Evolutionary conservation across 2,329 filamentous ascomycete genomes (phyloP), one percentile per base, ranked within the genome.

Genomic region (Acarospora socialis): DNA sequence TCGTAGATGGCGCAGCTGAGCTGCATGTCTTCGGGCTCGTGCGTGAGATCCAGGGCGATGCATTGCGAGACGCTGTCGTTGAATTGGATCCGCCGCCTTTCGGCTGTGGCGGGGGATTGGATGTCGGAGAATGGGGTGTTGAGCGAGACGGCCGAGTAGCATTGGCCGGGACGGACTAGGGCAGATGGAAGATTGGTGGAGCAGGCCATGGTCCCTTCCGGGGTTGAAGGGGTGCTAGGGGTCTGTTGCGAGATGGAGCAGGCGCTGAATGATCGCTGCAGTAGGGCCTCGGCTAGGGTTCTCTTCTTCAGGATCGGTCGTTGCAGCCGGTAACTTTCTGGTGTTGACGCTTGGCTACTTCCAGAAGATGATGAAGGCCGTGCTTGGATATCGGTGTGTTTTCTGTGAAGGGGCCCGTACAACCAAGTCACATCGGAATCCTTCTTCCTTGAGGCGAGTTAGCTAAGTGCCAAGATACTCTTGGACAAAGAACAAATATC

Each of bases 351-450:
- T 9, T 60, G 60, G n/a, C n/a, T n/a, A n/a, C n/a, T n/a, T n/a
- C n/a, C n/a, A n/a, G n/a, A n/a, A n/a, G n/a, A n/a, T n/a, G n/a
- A n/a, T n/a, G n/a, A n/a, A n/a, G n/a, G n/a, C n/a, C n/a, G n/a
- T n/a, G n/a, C n/a, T n/a, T n/a, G n/a, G n/a, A n/a, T n/a, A n/a
- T n/a, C n/a, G n/a, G n/a, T n/a, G n/a, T n/a, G n/a, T n/a, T n/a
- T n/a, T 1, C 77, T 78, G 52, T 93, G 87, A 29, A 94, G 58
- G 8, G 90, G 90, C 0, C 90, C 90, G 49, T 95, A 98, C 1
- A 98, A 65, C 90, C 87, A 98, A 27, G 87, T 94, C 19, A 94
- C 84, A 55, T 98, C 87, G 53, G 81, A 90, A 47, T 95, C 90
- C 54, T 95, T 98, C 38, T 94, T 66, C 86, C 84, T 93, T 46